These are phyloP conservation scores for Daldinia concentrica DNA, from an alignment of 495 filamentous ascomycete genomes.

Conservation along the genomic window DNA sequence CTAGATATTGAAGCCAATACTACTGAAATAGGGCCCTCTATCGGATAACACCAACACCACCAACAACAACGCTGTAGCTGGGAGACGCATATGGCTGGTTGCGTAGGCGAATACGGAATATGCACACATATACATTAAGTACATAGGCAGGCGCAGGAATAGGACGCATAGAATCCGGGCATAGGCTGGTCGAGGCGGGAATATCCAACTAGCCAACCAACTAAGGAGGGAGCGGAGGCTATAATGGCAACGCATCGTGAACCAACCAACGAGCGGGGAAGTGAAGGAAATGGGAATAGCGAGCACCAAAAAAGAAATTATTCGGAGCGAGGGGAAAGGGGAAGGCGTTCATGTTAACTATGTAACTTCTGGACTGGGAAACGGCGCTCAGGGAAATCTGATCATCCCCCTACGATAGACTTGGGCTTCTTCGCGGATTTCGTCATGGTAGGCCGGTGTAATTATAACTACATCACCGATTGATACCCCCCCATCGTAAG, in stretches of 20 bases:
- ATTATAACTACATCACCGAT: conserved; percentile 15
- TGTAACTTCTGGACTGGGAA: conserved; percentile 10
- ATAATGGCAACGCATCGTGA: neutral
- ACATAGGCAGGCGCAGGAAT: neutral
- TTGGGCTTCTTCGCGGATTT: conserved; percentile 34
- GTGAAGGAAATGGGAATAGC: neutral
- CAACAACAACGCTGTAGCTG: neutral
- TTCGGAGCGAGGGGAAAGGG: neutral
- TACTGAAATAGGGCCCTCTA: conserved; percentile 58
- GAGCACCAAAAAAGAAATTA: neutral
- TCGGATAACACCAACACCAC: neutral
- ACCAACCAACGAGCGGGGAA: neutral
- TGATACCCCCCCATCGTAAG: conserved; percentile 21
- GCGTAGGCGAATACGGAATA: neutral
- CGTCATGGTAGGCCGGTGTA: conserved; percentile 7
- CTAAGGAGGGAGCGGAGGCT: neutral
- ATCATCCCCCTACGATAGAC: conserved; percentile 16
- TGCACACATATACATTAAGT: neutral
- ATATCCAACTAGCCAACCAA: neutral
- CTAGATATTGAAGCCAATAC: conserved; percentile 47
- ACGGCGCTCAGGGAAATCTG: conserved; percentile 5
- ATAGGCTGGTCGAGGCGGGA: neutral
- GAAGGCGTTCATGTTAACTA: conserved; percentile 21
- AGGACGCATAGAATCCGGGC: neutral
- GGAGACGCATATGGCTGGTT: neutral